Conservation (phyloP, 2,329 filamentous ascomycete genomes). For the Hymenotorrendiella dingleyae region DNA sequence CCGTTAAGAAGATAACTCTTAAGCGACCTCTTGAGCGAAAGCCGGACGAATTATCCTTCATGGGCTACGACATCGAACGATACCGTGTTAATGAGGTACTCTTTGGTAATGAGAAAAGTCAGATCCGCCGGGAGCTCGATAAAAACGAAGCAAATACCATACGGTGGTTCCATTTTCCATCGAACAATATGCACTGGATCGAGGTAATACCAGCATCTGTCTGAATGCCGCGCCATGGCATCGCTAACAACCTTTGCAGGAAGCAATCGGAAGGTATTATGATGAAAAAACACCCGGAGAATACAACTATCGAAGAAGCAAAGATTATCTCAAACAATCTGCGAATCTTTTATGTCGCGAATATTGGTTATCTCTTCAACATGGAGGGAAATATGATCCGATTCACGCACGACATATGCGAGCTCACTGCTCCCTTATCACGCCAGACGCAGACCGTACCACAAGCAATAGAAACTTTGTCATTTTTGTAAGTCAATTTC, state of each 20-base stretch:
- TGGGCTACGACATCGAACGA: too few species aligned
- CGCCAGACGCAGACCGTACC: background rate
- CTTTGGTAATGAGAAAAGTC: too few species aligned
- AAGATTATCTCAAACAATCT: background rate
- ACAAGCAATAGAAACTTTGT: background rate
- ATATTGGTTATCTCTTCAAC: conserved; percentile 1
- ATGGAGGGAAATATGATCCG: background rate
- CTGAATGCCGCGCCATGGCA: background rate
- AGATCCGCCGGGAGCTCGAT: too few species aligned
- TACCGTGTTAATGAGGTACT: too few species aligned
- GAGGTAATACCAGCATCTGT: background rate
- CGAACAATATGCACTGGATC: conserved; percentile 6
- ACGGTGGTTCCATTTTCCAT: conserved; percentile 3
- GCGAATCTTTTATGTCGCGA: conserved; percentile 2
- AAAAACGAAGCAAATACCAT: conserved; percentile 1
- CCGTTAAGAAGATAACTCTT: too few species aligned
- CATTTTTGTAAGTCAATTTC: background rate
- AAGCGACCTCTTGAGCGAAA: too few species aligned
- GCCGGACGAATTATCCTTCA: too few species aligned
- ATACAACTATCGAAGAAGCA: background rate
- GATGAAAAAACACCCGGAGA: background rate
- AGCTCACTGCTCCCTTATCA: background rate
- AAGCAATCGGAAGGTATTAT: conserved; percentile 2
- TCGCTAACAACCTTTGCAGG: background rate
- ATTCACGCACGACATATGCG: conserved; percentile 2